These are phyloP conservation scores for Spizellomyces punctatus DNA, from an alignment of 192 early-diverging fungal species.

Conservation along the genomic window DNA sequence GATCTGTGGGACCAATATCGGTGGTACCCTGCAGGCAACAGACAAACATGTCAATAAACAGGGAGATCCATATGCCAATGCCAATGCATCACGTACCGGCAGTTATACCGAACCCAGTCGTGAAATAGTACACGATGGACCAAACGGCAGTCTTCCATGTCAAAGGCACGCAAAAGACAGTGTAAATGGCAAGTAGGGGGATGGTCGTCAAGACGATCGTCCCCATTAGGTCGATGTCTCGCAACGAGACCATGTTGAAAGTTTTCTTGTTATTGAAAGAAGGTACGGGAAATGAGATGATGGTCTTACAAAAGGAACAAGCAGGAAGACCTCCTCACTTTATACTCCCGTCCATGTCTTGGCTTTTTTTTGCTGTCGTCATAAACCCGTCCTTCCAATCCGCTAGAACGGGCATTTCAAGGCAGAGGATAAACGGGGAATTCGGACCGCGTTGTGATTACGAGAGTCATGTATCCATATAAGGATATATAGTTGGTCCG, in stretches of 20 bases:
- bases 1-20: slow-evolving; percentile 57
- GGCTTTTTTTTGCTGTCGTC: no score
- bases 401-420: no score
- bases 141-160: slow-evolving; percentile 71
- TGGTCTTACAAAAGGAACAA: no score
- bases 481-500: no score
- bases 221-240: slow-evolving; percentile 45
- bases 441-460: no score
- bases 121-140: slow-evolving; percentile 70
- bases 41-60: not conserved
- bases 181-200: slow-evolving; percentile 82
- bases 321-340: no score
- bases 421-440: no score
- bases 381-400: no score
- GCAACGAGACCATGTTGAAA: slow-evolving; percentile 15
- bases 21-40: slow-evolving; percentile 46
- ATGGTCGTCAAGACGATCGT: slow-evolving; percentile 43
- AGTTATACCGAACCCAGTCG: slow-evolving; percentile 78
- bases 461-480: no score
- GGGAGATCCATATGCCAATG: not conserved
- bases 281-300: no score
- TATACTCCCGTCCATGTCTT: no score
- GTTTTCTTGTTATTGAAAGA: not conserved
- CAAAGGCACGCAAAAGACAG: slow-evolving; percentile 71
- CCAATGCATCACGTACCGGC: slow-evolving; percentile 55